Evolutionary conservation across 164 flowering plant genomes (phyloP), one percentile per base, ranked within the genome.

Genomic region (Dillenia turbinata): DNA sequence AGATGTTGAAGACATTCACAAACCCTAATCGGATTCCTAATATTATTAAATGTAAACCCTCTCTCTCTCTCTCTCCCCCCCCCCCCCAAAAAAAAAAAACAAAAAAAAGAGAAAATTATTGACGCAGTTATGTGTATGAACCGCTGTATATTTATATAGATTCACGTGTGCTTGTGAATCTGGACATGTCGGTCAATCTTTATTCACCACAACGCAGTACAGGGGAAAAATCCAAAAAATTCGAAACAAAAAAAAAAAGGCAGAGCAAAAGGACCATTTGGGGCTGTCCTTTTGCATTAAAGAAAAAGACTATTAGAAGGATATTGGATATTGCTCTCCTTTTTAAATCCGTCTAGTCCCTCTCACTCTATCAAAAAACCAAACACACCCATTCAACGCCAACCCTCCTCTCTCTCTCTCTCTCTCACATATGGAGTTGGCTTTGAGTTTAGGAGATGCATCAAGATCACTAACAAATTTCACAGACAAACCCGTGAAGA

Each of bases 181-280:
- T 56, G 77, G 54, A 59, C 56, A 71, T 77, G 89, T 82, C 85
- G 81, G 85, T 85, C 85, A 82, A 85, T 77, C 75, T 64, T 53
- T 48, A 55, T 53, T 55, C 50, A 54, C 9, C 51, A 5, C 19
- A 16, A 44, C 54, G 49, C 26, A 60, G 51, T 19, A 49, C 16
- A 63, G 57, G 3, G 33, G 33, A 26, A 26, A 5, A 26, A 26
- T 26, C 5, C 33, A 26, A 26, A 26, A 26, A 26, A 26, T 26
- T 26, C 5, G 5, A 19, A 19, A 5, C 5, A 26, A 26, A 1
- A 26, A 26, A 26, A 26, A 5, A 2, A 26, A 3, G 3, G 33
- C 33, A 26, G 5, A 0, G 33, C 33, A 59, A 15, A 43, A 50
- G 61, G 44, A 53, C 59, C 33, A 40, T 64, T 16, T 58, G 62